phyloP scores from a whole-genome alignment of 192 early-diverging fungal genomes.

The Coemansia sp. region DNA sequence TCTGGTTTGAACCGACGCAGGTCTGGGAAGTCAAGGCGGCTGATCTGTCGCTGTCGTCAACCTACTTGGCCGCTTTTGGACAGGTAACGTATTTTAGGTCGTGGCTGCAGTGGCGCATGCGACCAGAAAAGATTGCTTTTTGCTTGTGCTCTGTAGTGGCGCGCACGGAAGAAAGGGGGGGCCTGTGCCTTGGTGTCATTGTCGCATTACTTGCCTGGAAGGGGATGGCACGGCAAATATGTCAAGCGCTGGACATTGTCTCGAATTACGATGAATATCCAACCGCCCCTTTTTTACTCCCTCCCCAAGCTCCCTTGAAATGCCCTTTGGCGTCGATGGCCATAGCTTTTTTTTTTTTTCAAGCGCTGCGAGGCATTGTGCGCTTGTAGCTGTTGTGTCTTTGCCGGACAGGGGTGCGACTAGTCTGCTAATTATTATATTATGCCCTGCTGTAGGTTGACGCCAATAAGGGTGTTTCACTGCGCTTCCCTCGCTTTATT shows the following conservation, averaged over 20 bases:
- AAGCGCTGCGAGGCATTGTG: not conserved
- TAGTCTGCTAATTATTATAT: constrained; percentile 5
- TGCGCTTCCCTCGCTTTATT: constrained; percentile 97
- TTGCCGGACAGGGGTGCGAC: not conserved
- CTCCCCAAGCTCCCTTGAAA: not conserved
- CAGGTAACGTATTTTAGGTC: constrained; percentile 52
- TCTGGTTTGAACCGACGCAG: constrained; percentile 90
- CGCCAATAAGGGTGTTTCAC: constrained; percentile 83
- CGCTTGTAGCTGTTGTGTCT: not conserved
- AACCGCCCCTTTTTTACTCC: not conserved
- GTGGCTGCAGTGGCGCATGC: constrained; percentile 4
- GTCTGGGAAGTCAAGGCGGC: constrained; percentile 98
- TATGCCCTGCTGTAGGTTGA: constrained; percentile 58
- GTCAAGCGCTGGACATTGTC: not conserved
- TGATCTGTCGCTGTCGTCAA: constrained; percentile 94
- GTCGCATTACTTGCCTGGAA: not conserved
- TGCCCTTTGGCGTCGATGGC: not conserved
- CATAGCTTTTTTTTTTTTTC: not conserved
- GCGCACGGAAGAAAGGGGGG: not conserved
- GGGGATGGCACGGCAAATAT: not conserved
- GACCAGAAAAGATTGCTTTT: not conserved
- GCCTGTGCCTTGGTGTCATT: not conserved
- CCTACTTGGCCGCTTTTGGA: constrained; percentile 87
- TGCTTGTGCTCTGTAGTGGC: not conserved
- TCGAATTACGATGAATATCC: constrained; percentile 7